Evolutionary conservation across 176 grass and related monocot species (phyloP), one percentile per base, ranked within the genome.

Genomic region (Pharus latifolius): DNA sequence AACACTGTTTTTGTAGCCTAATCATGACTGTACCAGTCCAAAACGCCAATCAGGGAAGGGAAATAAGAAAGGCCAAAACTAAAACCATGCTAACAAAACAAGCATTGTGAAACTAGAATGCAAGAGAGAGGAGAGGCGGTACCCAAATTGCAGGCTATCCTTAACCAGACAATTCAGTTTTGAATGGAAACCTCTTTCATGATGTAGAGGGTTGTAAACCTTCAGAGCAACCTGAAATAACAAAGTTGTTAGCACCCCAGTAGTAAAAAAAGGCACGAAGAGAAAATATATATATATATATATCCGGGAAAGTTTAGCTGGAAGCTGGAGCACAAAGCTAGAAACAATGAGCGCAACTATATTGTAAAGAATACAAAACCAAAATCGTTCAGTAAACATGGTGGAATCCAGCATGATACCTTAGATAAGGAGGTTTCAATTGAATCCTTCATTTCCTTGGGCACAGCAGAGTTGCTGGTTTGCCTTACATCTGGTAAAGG

Each of bases 131-230:
- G 56, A 46, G 0, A 66, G 18, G 18, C 47, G 14, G 69, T 92
- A 93, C 89, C 89, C 81, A 63, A 98, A 91, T 67, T 88, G 89
- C 62, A 98, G 82, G 57, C 89, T 98, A 53, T 92, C 75, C 70
- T 88, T 98, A 14, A 98, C 84, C 63, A 98, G 51, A 50, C 32
- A 57, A 33, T 76, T 88, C 72, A 98, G 67, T 69, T 88, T 90
- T n/a, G 87, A 77, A 60, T 93, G 94, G 56, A 93, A 85, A 51
- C 89, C 89, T 88, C 94, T 85, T 82, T 98, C 94, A 85, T 98
- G 94, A 25, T 88, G 78, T 8, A 98, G 81, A 80, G 94, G 94
- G 58, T 98, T 91, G 63, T 93, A 98, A 55, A 83, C 84, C 68
- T 87, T 98, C n/a, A 93, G 41, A 34, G 50, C 82, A 75, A 98